Base-by-base conservation (phyloP, 176 grass and related monocot genomes). In the Urochloa ruziziensis region DNA sequence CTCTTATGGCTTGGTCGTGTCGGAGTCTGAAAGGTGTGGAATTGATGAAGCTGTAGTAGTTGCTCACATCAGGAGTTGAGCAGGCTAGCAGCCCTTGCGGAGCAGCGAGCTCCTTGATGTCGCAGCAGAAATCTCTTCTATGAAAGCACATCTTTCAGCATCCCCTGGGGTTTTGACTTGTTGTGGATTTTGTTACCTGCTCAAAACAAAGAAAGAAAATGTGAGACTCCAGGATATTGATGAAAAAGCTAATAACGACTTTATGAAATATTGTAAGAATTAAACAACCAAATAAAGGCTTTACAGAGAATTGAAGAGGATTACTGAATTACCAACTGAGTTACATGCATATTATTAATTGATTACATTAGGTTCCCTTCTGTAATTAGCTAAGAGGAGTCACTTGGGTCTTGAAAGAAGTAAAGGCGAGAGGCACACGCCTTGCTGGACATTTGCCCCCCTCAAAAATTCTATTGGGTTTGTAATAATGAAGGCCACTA, bases 61-160 rank as follows among this genome's bases (percentile, higher is more conserved):
- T 53, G 46, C 75, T 91, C 71, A 81, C 91, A 86, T 89, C 58
- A 87, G 85, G 82, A 43, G 66, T 51, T 36, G 81, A 52, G 37
- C 40, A 79, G 62, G 5, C 39, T 8, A 78, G 39, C 21, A 79
- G 76, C 80, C 79, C 77, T 66, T 35, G 67, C 25, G 6, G 78
- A 70, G 34, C 47, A 74, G 74, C 42, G 17, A 43, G 75, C 62
- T 64, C 77, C 77, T 85, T 74, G 73, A 79, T 19, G 24, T 90
- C 43, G 73, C 78, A 70, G 58, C 62, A 54, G 52, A 62, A 87
- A 63, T 81, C 68, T 80, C 51, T 75, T 77, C 74, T 86, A 78
- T 74, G 60, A 67, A 96, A 90, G 68, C 93, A 99, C 96, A 99
- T 99, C 84, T 99, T 99, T 96, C 93, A 83, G 93, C 96, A 99